phyloP scores from a whole-genome alignment of 2,329 filamentous ascomycete species.

The Cytospora leucostoma region DNA sequence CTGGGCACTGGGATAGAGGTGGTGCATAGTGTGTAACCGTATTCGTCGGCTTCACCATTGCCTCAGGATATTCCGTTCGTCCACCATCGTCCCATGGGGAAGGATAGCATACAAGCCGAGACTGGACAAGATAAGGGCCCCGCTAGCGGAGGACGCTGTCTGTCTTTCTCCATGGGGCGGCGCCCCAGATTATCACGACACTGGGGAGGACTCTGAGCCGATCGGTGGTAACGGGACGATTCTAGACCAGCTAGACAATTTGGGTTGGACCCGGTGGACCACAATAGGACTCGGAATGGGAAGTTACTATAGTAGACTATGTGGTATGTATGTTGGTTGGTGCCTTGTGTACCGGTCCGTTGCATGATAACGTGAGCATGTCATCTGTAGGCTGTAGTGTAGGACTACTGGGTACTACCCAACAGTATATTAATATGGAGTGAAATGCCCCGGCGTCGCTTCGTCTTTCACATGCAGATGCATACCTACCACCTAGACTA shows the following conservation, averaged over 20 bases:
- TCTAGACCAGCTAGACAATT: slow-evolving; percentile 2
- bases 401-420: slow-evolving; percentile 3
- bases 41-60: not conserved
- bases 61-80: slow-evolving; percentile 4
- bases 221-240: slow-evolving; percentile 18
- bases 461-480: not conserved
- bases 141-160: slow-evolving; percentile 15
- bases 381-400: slow-evolving; percentile 5
- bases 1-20: not conserved
- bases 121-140: slow-evolving; percentile 22
- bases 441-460: not conserved
- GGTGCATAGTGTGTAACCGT: too few species aligned
- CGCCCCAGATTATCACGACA: slow-evolving; percentile 26
- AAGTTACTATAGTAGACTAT: not conserved
- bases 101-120: slow-evolving; percentile 2
- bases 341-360: slow-evolving; percentile 11
- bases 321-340: slow-evolving; percentile 9
- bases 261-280: not conserved
- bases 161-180: slow-evolving; percentile 17
- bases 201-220: slow-evolving; percentile 26
- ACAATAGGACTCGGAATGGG: not conserved
- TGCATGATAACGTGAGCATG: slow-evolving; percentile 13
- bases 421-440: not conserved
- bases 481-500: too few species aligned
- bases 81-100: slow-evolving; percentile 3